Conservation (phyloP, 2,329 filamentous ascomycete genomes). For the Pseudopithomyces maydicus region DNA sequence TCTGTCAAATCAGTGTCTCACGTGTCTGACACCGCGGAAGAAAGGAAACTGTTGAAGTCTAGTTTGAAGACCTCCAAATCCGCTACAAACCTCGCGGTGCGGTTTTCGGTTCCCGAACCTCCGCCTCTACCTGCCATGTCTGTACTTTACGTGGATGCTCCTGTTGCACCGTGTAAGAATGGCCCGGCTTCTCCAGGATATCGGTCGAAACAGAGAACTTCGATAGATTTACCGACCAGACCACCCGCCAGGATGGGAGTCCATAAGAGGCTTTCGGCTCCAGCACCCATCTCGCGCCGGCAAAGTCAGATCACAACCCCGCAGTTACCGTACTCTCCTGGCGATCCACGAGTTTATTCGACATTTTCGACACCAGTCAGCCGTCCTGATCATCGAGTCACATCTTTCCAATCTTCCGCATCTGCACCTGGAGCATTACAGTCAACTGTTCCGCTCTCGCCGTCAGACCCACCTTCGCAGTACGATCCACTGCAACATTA, state of each 20-base stretch:
- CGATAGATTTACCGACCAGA: constrained; percentile 3
- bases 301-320: constrained; percentile 7
- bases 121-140: constrained; percentile 6
- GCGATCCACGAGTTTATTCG: constrained; percentile 18
- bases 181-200: neutral
- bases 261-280: constrained; percentile 22
- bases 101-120: constrained; percentile 28
- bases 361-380: constrained; percentile 18
- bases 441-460: constrained; percentile 6
- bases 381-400: constrained; percentile 16
- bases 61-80: constrained; percentile 25
- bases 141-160: neutral
- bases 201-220: neutral
- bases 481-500: constrained; percentile 39
- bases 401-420: constrained; percentile 29
- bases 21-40: constrained; percentile 5
- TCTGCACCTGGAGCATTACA: constrained; percentile 21
- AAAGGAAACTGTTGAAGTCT: constrained; percentile 27
- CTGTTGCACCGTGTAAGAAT: neutral
- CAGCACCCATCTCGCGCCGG: constrained; percentile 9
- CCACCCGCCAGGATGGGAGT: constrained; percentile 10
- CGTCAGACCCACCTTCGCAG: constrained; percentile 17
- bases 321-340: neutral
- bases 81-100: constrained; percentile 27
- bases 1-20: constrained; percentile 16